phyloP scores from a whole-genome alignment of 2,329 filamentous ascomycete species.

The Ceratocystiopsis sp. region DNA sequence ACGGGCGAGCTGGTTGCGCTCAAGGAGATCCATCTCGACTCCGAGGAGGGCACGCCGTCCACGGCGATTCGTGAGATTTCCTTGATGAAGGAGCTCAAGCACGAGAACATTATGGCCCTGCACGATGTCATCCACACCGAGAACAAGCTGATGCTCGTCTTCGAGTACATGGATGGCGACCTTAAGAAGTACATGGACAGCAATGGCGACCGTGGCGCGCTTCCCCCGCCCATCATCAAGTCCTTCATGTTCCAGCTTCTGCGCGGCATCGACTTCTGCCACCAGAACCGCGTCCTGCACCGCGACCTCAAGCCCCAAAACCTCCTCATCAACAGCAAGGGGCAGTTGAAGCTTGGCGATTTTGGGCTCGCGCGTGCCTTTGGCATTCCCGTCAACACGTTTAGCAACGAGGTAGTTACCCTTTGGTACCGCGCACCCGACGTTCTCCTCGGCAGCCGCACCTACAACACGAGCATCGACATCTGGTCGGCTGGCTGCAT shows the following conservation, averaged over 20 bases:
- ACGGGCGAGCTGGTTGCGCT: conserved; percentile 92
- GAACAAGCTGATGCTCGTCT: conserved; percentile 99
- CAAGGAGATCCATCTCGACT: conserved; percentile 97
- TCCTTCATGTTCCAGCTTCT: conserved; percentile 98
- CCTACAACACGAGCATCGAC: conserved; percentile 99
- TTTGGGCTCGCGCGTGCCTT: conserved; percentile 90
- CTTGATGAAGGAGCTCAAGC: conserved; percentile 97
- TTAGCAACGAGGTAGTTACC: conserved; percentile 94
- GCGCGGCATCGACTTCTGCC: conserved; percentile 91
- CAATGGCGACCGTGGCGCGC: conserved; percentile 70
- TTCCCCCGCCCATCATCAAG: conserved; percentile 86
- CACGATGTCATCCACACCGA: conserved; percentile 99
- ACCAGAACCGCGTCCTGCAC: conserved; percentile 91
- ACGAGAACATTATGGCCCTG: conserved; percentile 92
- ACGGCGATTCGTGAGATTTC: conserved; percentile 98
- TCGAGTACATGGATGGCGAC: conserved; percentile 97
- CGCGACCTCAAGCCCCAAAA: conserved; percentile 95
- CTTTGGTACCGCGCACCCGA: conserved; percentile 96
- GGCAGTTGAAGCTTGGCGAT: conserved; percentile 80
- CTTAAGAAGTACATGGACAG: conserved; percentile 98
- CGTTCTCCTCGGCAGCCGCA: conserved; percentile 80
- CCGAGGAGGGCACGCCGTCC: conserved; percentile 91
- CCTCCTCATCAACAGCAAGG: conserved; percentile 82
- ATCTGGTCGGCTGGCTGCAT: conserved; percentile 99
- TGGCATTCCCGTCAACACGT: conserved; percentile 94